Base-by-base conservation (phyloP, 352 stramenopile species). In the Globisporangium spinosum region DNA sequence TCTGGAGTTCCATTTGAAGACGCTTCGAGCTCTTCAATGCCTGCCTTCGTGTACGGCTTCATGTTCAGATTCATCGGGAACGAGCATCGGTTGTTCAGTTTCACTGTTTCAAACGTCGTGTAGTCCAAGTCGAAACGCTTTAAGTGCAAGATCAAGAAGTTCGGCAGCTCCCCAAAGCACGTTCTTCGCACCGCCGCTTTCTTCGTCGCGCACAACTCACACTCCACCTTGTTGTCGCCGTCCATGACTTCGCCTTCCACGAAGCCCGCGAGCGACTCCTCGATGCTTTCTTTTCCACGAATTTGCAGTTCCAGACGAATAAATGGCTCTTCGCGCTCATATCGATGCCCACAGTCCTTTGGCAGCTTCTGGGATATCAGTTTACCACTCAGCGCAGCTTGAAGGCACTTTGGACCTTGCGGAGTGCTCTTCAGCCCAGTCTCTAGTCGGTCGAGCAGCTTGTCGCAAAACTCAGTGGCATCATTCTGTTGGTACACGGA, bases 41-140 rank as follows among this genome's bases (percentile, higher is more conserved):
- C 98, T 69, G 97, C 86, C 47, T 99, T 96, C 2, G 97, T 99
- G 77, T 99, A 99, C 51, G 89, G 90, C 73, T 99, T 99, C 91
- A 99, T 98, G 68, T 99, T 98, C 35, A 99, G 77, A 49, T 85
- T 90, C 83, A 98, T 93, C n/a, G 95, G 97, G 77, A 99, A 99
- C 25, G 96, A 96, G 73, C 94, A 98, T 5, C 97, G 83, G 68
- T 98, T 98, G 77, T 99, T 99, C 40, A 99, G 78, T 74, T 99
- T 99, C 7, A 99, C 98, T 3, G 97, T 99, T 78, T 99, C 97
- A 67, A 99, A 99, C 13, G 97, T 99, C 56, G 88, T 98, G 72
- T 98, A 99, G 75, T 99, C 97, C 70, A 99, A 88, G 82, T 99
- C 98, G 72, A 99, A 99, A 55, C 98, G 89, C 81, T 99, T 99